phyloP scores from a whole-genome alignment of 345 rosid species.

The Eucalyptus erythrocorys region DNA sequence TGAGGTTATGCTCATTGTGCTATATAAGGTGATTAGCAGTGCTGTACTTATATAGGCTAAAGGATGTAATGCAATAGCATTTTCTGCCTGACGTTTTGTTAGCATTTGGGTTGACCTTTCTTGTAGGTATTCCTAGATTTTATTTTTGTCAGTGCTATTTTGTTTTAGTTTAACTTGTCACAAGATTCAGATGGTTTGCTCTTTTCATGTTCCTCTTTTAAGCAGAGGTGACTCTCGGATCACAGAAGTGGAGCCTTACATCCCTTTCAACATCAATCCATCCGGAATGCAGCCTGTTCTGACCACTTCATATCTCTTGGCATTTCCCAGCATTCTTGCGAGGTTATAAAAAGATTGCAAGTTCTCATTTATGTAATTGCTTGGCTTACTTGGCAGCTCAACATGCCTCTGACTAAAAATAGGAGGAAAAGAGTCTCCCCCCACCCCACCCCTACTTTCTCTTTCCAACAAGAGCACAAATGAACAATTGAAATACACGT shows the following conservation, averaged over 20 bases:
- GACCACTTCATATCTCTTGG: constrained; percentile 78
- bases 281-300: constrained; percentile 98
- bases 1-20: neutral
- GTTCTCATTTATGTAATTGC: neutral
- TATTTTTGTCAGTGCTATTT: neutral
- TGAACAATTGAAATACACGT: neutral
- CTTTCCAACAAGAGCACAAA: neutral
- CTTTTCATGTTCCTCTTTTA: neutral
- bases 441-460: neutral
- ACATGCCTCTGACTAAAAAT: neutral
- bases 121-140: neutral
- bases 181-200: neutral
- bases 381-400: neutral
- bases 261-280: constrained; percentile 92
- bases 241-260: constrained; percentile 91
- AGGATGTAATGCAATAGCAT: neutral
- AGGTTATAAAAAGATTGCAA: constrained; percentile 21
- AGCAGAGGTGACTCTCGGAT: constrained; percentile 81
- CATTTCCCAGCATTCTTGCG: constrained; percentile 87
- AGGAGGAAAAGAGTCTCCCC: neutral
- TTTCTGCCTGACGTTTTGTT: neutral
- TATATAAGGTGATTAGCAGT: neutral
- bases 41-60: neutral
- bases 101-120: neutral
- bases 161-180: neutral